phyloP scores from a whole-genome alignment of 495 filamentous ascomycete genomes.

The Aspergillus wentii region DNA sequence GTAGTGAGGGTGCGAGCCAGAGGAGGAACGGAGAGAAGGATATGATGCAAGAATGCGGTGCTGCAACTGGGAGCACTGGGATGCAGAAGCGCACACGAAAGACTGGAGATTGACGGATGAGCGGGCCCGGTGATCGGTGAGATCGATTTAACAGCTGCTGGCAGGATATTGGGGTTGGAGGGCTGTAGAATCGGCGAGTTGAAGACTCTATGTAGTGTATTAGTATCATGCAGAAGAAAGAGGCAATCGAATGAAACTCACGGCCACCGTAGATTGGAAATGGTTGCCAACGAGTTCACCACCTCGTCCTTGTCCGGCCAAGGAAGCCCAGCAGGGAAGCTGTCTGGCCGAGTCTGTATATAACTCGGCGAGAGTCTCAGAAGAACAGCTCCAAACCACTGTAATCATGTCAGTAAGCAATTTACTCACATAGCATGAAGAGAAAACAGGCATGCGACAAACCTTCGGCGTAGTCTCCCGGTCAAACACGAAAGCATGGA shows the following conservation, averaged over 20 bases:
- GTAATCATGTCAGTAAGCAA: conserved; percentile 13
- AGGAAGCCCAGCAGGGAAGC: conserved; percentile 56
- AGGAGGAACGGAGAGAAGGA: conserved; percentile 71
- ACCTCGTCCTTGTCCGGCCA: conserved; percentile 79
- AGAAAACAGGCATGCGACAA: conserved; percentile 2
- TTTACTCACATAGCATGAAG: background rate
- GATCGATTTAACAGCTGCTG: conserved; percentile 58
- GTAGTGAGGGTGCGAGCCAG: conserved; percentile 72
- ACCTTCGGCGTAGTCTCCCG: conserved; percentile 76
- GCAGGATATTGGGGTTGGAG: conserved; percentile 54
- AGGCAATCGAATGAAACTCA: conserved; percentile 37
- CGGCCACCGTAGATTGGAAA: conserved; percentile 82
- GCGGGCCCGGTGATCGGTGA: conserved; percentile 76
- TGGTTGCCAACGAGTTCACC: conserved; percentile 73
- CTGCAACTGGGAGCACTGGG: conserved; percentile 81
- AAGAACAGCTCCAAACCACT: conserved; percentile 70
- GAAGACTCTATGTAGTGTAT: conserved; percentile 34
- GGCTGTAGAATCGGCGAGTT: conserved; percentile 87
- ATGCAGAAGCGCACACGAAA: conserved; percentile 91
- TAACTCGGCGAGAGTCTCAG: conserved; percentile 72
- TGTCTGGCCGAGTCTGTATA: conserved; percentile 64
- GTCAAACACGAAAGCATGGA: conserved; percentile 92
- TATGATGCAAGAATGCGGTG: conserved; percentile 78
- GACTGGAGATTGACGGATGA: conserved; percentile 73
- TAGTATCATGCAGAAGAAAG: background rate